A percentile compares a stretch with the other conserved stretches of the same genome.
Evolutionary conservation across 176 grass and related monocot species (phyloP).

Genomic region (Aechmea fasciata): DNA sequence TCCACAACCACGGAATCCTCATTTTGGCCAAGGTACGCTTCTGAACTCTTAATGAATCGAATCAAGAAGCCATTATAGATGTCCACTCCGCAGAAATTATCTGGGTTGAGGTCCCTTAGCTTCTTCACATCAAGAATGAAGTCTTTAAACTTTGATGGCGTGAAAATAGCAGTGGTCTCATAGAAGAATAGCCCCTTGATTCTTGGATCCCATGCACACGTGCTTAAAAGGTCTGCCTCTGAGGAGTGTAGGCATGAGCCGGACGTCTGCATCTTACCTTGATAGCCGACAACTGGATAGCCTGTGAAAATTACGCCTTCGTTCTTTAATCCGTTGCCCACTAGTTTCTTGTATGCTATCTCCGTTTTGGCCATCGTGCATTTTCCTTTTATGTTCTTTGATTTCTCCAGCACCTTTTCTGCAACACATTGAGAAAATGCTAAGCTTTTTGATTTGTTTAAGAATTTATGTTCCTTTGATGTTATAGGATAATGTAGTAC

Average conservation of each 20-base stretch:
- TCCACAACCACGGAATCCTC: slow-evolving; percentile 81
- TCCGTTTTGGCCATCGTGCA: slow-evolving; percentile 31
- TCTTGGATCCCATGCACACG: slow-evolving; percentile 76
- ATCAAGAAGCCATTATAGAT: slow-evolving; percentile 69
- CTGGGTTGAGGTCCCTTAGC: slow-evolving; percentile 35
- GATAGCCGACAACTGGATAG: slow-evolving; percentile 62
- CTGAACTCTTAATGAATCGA: slow-evolving; percentile 43
- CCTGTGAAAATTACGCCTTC: slow-evolving; percentile 35
- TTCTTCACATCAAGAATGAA: slow-evolving; percentile 64
- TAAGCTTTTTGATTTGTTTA: neutral
- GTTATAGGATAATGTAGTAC: slow-evolving; percentile 1
- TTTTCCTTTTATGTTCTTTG: slow-evolving; percentile 32
- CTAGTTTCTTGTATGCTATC: slow-evolving; percentile 45
- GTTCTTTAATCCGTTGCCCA: slow-evolving; percentile 48
- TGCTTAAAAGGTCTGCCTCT: slow-evolving; percentile 3
- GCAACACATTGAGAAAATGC: neutral
- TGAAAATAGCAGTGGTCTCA: slow-evolving; percentile 70
- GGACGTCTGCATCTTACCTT: slow-evolving; percentile 69
- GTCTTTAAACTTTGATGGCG: slow-evolving; percentile 37
- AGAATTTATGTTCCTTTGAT: neutral
- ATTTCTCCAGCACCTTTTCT: slow-evolving; percentile 47
- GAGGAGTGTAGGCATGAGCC: slow-evolving; percentile 54
- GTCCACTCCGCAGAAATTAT: slow-evolving; percentile 59
- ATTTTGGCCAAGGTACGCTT: slow-evolving; percentile 45
- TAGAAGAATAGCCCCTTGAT: slow-evolving; percentile 78